Conservation (phyloP, 495 filamentous ascomycete genomes). For the Sordaria brevicollis region DNA sequence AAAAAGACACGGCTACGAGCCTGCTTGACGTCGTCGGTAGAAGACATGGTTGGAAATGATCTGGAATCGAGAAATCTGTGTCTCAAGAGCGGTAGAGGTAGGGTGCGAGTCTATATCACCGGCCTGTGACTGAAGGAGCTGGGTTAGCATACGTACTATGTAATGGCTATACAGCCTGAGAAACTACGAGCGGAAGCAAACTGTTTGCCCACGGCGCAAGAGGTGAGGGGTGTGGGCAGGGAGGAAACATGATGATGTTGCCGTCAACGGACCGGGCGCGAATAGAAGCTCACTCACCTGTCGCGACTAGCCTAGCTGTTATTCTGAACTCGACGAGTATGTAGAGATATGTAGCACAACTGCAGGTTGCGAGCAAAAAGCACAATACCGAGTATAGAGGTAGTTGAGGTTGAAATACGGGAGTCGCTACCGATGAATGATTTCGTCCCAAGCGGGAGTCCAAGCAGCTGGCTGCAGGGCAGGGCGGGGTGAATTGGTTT, state of each 20-base stretch:
- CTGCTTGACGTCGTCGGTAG: slow-evolving; percentile 27
- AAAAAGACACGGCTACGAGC: slow-evolving; percentile 71
- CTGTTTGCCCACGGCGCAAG: not conserved
- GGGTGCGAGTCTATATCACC: not conserved
- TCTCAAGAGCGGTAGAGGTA: not conserved
- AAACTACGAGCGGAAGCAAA: not conserved
- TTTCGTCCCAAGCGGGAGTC: not conserved
- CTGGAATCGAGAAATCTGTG: not conserved
- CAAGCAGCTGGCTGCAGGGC: slow-evolving; percentile 1
- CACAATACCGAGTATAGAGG: not conserved
- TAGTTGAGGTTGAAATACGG: not conserved
- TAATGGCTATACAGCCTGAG: not conserved
- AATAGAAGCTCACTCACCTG: not conserved
- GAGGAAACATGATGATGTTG: not conserved
- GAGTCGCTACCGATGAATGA: not conserved
- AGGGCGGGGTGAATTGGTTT: slow-evolving; percentile 11
- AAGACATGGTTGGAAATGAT: slow-evolving; percentile 22
- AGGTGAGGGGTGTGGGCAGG: not conserved
- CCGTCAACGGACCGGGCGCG: not conserved
- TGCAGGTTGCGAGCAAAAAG: not conserved
- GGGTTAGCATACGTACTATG: not conserved
- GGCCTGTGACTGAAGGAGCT: not conserved
- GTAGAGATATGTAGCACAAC: not conserved
- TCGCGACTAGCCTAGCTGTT: not conserved
- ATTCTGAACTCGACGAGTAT: not conserved